Evolutionary conservation across 805 yeast genomes (phyloP), one percentile per base, ranked within the genome.

Genomic region (Ogataea nonfermentans): DNA sequence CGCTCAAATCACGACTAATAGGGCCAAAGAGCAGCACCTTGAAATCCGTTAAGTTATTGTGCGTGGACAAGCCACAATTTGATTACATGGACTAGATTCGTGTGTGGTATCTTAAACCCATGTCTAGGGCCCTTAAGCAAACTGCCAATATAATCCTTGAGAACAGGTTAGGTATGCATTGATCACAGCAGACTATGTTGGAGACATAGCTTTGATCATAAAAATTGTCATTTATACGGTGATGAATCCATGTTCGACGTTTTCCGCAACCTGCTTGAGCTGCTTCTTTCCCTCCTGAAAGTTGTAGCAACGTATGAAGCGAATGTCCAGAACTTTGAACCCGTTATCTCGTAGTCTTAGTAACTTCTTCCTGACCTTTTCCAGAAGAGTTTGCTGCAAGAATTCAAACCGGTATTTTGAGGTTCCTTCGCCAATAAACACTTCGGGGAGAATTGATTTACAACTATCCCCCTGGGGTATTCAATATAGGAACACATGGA

Each of bases 1-100:
- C 74, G 4, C 81, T 81, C 28, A 76, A 80, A 59, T 75, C 76
- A 34, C 81, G 81, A 30, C 81, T 81, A 30, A 81, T 81, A 2
- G 81, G 81, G 4, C 81, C 81, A 2, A 79, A 74, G 20, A 76
- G 61, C 19, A 76, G 65, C 6, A 80, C 74, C 46, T 70, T 67
- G 37, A 76, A 57, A 3, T 80, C 81, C 4, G 77, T 67, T 51
- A 76, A 76, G 37, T 71, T 67, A 38, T 70, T 66, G 63, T 74
- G 72, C 4, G 74, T 73, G 44, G 74, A 71, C 35, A 76, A 61
- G 7, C 81, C 81, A 27, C 81, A 81, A 55, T 76, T 76, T 6
- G 76, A 69, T 52, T 74, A 79, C 81, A 76, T 76, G 57, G 75
- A 76, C 46, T 73, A 69, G 38, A 75, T 68, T 40, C 65, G 56